Base-by-base conservation (phyloP, 1,284 basidiomycete genomes). In the Omphalotus olearius region DNA sequence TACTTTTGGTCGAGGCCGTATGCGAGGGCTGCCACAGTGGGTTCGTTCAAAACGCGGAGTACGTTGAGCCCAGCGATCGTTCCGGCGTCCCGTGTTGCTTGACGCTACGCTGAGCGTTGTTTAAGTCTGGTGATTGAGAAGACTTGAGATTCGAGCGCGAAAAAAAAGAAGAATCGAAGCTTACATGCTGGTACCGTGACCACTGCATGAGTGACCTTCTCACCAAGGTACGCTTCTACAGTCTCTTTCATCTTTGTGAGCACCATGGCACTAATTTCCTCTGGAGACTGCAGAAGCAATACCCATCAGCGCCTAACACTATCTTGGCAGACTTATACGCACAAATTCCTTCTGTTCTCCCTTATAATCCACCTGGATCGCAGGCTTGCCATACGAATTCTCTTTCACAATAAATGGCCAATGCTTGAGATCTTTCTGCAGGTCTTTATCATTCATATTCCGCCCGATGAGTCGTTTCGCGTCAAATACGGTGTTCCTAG, bases 181-280 rank as follows among this genome's bases (percentile, higher is more conserved):
- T 35, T 50, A 56, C 54, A 97, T 50, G 94, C 93, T 45, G 93
- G 94, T 57, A 96, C 93, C 55, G 91, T 94, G 66, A 97, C 86
- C 62, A 97, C 93, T 57, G 96, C 96, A 66, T 95, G 91, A 66
- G 72, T 84, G 68, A 96, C 78, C 58, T 77, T 82, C 51, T 71
- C 74, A 57, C 95, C 96, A 61, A 99, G 86, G 76, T 98, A 98
- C 23, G 95, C 91, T 78, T 98, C 96, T 44, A 95, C 95, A 53
- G 85, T 93, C 78, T 98, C 96, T 80, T 92, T 94, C 96, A 98
- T 98, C 82, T 98, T 98, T 61, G 84, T 74, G 55, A 98, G 83
- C 60, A 99, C 83, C 95, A 99, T 99, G 55, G 96, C 94, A 3
- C 94, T 98, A 64, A 99, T 85, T 74, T 98, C 95, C 69, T 98